These are phyloP conservation scores for Suhomyces wounanorum DNA, from an alignment of 1,139 yeast genomes.

Conservation along the genomic window DNA sequence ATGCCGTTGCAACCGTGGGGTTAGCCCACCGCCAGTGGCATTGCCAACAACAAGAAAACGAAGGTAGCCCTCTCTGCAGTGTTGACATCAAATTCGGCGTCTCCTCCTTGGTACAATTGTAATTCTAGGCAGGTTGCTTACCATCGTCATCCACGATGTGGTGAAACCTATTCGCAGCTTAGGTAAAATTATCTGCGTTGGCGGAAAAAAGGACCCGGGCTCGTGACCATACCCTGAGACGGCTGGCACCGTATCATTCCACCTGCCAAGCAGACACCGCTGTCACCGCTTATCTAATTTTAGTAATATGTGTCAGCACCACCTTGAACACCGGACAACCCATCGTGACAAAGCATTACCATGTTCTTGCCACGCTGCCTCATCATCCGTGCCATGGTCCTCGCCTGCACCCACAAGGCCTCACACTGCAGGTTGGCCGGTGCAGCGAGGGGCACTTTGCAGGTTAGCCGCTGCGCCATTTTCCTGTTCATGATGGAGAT, in stretches of 20 bases:
- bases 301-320: background rate
- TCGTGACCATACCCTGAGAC: background rate
- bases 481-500: conserved; percentile 5
- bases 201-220: no score
- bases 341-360: background rate
- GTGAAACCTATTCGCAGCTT: background rate
- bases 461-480: conserved; percentile 10
- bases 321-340: background rate
- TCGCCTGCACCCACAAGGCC: no score
- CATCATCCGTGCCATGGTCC: background rate
- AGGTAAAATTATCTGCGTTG: background rate
- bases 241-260: background rate
- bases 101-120: background rate
- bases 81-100: background rate
- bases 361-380: background rate
- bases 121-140: background rate
- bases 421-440: background rate
- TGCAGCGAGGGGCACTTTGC: background rate
- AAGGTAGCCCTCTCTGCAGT: background rate
- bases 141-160: background rate
- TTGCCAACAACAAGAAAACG: no score
- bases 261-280: background rate
- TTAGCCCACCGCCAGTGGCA: no score
- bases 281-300: background rate
- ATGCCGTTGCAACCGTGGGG: no score